Evolutionary conservation across 352 stramenopile genomes (phyloP), one percentile per base, ranked within the genome.

Genomic region (Phytophthora sp.): DNA sequence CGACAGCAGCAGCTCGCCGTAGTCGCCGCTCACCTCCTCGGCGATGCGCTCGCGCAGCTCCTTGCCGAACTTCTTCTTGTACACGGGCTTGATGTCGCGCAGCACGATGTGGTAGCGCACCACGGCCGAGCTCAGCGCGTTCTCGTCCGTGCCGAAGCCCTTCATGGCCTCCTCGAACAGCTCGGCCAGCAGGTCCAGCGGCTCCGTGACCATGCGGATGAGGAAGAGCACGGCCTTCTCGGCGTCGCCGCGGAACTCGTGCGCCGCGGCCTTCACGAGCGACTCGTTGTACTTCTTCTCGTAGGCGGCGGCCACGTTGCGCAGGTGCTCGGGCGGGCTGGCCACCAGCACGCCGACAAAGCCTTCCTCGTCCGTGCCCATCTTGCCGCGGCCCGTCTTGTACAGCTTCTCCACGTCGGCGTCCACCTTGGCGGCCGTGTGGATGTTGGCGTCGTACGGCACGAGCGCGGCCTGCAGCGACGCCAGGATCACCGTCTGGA

Each of bases 31-130:
- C 41, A 83, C 82, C 62, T 94, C 85, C 42, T 69, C 67, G 61
- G 84, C 74, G 67, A 95, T 92, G 72, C 87, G 82, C 49, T 95
- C 84, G 41, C 85, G 85, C 44, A 95, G 77, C 48, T 91, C 79
- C 77, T 88, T 91, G 50, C 69, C 72, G 72, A 83, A 95, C 65
- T 74, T 81, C 62, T 91, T 87, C 82, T 93, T 87, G 77, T 91
- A 95, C 30, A 75, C 83, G 30, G 86, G 74, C 66, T 90, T 89
- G 71, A 95, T 83, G 63, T 94, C 81, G 38, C 81, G 77, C 35
- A 92, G 73, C 53, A 92, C 81, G 21, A 84, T 85, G 69, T 92
- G 81, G 74, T 95, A 95, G 42, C 87, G 87, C 61, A 95, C 84
- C 34, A 95, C 58, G 15, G 72, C 72, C 15, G 74, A 65, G 54